Evolutionary conservation across 306 rosid genomes (phyloP), one percentile per base, ranked within the genome.

Genomic region (Trifolium pratense): DNA sequence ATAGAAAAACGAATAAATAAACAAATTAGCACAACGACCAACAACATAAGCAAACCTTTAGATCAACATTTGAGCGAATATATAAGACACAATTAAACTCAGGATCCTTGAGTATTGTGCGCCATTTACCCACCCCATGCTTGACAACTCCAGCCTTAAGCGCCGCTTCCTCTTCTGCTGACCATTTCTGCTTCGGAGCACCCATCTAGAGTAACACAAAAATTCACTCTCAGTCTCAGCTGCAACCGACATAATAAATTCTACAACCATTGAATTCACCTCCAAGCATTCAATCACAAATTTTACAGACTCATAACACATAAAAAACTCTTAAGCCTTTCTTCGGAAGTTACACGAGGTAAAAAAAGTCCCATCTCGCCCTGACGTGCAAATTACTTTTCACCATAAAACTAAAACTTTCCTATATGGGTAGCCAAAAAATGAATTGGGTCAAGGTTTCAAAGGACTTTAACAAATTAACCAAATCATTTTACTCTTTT

Each of bases 101-200:
- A 25, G 99, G 97, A 80, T 94, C 97, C 79, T 91, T 91, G 55
- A 94, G 97, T 60, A 94, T 94, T 0, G 99, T 94, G 10, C 97
- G 93, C 99, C 99, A 94, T 85, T 91, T 94, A 53, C 97, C 99
- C 23, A 89, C 95, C 45, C 99, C 99, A 31, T 94, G 99, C 85
- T 94, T 94, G 73, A 91, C 85, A 70, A 94, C 97, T 70, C 99
- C 99, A 64, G 99, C 93, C 84, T 94, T 94, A 58, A 94, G 90
- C 15, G 99, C 99, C 15, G 89, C 76, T 87, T 94, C 99, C 82
- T 94, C 99, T 82, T 91, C 96, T 21, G 79, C 58, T 0, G 96
- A 91, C 99, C 97, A 91, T 76, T 94, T 94, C 81, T 94, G 97
- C 89, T 94, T 94, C 20, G 99, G 99, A 86, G 97, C 99, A 64